Percentiles rank a stretch among this genome's conserved stretches.
Conservation (phyloP, 2,329 filamentous ascomycete genomes). For the Neonectria neomacrospora region DNA sequence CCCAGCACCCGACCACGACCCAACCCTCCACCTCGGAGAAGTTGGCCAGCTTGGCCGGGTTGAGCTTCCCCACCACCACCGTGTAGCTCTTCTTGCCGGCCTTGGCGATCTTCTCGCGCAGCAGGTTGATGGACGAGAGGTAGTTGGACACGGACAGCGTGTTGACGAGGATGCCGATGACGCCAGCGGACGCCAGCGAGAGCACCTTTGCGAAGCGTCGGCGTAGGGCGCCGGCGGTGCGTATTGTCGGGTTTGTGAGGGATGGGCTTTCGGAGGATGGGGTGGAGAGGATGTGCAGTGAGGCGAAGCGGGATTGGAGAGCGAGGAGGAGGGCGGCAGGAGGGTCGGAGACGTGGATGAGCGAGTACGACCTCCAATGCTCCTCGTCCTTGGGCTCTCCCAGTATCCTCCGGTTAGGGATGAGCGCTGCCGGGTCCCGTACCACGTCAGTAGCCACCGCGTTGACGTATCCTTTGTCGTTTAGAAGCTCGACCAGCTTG, state of each 20-base stretch:
- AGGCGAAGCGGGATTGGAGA: slow-evolving; percentile 82
- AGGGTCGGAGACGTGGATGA: slow-evolving; percentile 88
- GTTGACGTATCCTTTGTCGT: slow-evolving; percentile 72
- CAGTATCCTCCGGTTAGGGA: slow-evolving; percentile 84
- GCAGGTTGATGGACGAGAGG: slow-evolving; percentile 78
- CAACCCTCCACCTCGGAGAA: slow-evolving; percentile 95
- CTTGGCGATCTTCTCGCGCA: slow-evolving; percentile 76
- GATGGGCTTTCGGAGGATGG: slow-evolving; percentile 61
- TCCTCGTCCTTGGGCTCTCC: slow-evolving; percentile 53
- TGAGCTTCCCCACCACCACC: slow-evolving; percentile 96
- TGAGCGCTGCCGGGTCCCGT: slow-evolving; percentile 79
- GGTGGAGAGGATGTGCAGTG: slow-evolving; percentile 82
- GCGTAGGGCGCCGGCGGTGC: slow-evolving; percentile 70
- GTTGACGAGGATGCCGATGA: slow-evolving; percentile 96
- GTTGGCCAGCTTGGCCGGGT: slow-evolving; percentile 94
- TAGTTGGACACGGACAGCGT: slow-evolving; percentile 94
- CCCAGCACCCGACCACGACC: slow-evolving; percentile 98
- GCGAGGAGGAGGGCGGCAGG: slow-evolving; percentile 86
- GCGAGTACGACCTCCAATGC: slow-evolving; percentile 72
- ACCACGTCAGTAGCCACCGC: slow-evolving; percentile 77
- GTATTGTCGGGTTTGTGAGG: slow-evolving; percentile 58
- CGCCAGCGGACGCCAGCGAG: slow-evolving; percentile 79
- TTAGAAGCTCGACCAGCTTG: slow-evolving; percentile 65
- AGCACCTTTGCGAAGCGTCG: slow-evolving; percentile 91
- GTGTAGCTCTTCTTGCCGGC: slow-evolving; percentile 96